Percentiles rank a stretch among this genome's conserved stretches.
These are phyloP conservation scores for Starmera pachycereana DNA, from an alignment of 805 yeast species.

Conservation along the genomic window DNA sequence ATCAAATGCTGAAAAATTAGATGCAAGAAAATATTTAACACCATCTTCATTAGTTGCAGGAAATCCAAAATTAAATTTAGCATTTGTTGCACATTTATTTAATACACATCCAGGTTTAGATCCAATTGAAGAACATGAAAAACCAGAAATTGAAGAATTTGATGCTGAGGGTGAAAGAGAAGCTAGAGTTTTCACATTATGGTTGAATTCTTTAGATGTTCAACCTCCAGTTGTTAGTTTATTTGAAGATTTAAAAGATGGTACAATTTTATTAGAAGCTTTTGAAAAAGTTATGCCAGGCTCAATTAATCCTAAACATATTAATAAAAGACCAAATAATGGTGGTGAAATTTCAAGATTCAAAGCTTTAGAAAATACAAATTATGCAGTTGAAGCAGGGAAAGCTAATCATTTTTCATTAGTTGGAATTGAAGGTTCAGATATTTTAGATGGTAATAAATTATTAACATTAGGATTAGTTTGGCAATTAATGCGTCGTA, in stretches of 20 bases:
- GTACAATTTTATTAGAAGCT: conserved; percentile 80
- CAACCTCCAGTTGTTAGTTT: conserved; percentile 87
- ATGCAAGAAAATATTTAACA: conserved; percentile 88
- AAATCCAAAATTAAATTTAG: conserved; percentile 91
- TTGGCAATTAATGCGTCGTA: conserved; percentile 98
- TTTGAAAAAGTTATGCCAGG: conserved; percentile 95
- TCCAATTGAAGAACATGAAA: conserved; percentile 85
- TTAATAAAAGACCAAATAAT: conserved; percentile 72
- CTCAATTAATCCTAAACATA: conserved; percentile 63
- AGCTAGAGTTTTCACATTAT: conserved; percentile 94
- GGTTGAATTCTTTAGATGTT: conserved; percentile 95
- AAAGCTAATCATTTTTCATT: conserved; percentile 85
- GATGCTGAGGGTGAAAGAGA: conserved; percentile 99
- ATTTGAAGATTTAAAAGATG: conserved; percentile 93
- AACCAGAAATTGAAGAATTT: conserved; percentile 91
- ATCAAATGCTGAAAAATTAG: conserved; percentile 80
- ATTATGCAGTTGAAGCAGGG: conserved; percentile 95
- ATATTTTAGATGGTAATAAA: conserved; percentile 88
- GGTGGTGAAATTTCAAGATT: conserved; percentile 78
- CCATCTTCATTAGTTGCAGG: conserved; percentile 91
- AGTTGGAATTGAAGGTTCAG: conserved; percentile 97
- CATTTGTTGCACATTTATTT: conserved; percentile 94
- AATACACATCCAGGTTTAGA: conserved; percentile 96
- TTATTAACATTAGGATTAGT: conserved; percentile 85
- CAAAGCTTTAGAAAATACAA: conserved; percentile 95